Evolutionary conservation across 2,329 filamentous ascomycete species (phyloP), one percentile per base, ranked within the genome.

Genomic region (Verticillium nonalfalfae): DNA sequence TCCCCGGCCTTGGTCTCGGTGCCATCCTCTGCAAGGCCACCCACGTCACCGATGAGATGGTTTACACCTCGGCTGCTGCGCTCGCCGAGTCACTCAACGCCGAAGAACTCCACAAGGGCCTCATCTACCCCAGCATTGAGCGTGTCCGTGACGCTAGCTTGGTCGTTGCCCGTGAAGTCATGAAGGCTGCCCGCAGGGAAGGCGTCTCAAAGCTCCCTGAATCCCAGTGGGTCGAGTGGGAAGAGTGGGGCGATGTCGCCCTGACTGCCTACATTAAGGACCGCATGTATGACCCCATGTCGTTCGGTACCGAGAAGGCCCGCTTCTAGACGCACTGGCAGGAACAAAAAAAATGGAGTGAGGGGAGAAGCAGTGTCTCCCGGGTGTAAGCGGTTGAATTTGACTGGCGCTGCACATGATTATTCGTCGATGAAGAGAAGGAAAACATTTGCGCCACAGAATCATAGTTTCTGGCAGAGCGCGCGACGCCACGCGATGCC

Each of bases 1-100:
- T 99, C 87, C 95, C 95, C 0, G 95, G 94, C 71, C 90, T 98
- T 63, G 95, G 95, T 61, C 87, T 98, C 35, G 95, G 93, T 64
- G 90, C 94, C 66, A 97, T 98, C 72, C 85, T 98, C 57, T 88
- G 89, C 78, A 96, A 97, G 81, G 85, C 93, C 13, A 88, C 90
- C 66, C 87, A 87, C 68, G 83, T 98, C 67, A 98, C 94, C 5
- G 91, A 97, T 74, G 86, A 89, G 75, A 99, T 99, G 95, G 93
- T 99, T 72, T 98, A 98, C 79, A 93, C 90, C 58, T 94, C 93
- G 36, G 95, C 92, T 34, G 88, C 89, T 50, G 89, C 92, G 4
- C 85, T 98, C 21, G 85, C 91, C 15, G 87, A 86, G 62, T 88
- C 90, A 38, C 84, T 99, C 64, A 93, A 89, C 65, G 81, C 86